Percentiles rank a stretch among this genome's conserved stretches.
Conservation (phyloP, 306 rosid species). For the Senna siamea region DNA sequence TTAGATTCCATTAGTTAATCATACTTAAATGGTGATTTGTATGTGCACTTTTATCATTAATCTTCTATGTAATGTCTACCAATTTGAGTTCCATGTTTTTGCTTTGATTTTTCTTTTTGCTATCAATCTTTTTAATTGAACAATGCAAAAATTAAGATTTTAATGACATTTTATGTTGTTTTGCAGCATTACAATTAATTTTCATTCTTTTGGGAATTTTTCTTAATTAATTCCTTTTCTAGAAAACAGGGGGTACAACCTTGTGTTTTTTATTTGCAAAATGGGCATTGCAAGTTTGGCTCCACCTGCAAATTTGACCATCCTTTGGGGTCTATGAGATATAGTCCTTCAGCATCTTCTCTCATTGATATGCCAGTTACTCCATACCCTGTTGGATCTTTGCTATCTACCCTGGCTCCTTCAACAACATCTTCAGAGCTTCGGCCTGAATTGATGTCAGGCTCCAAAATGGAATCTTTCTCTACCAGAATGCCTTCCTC, state of each 20-base stretch:
- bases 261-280: slow-evolving; percentile 56
- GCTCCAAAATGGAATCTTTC: slow-evolving; percentile 56
- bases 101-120: slow-evolving; percentile 7
- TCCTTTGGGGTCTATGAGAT: slow-evolving; percentile 68
- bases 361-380: slow-evolving; percentile 68
- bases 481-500: slow-evolving; percentile 63
- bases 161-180: slow-evolving; percentile 21
- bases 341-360: slow-evolving; percentile 72
- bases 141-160: background rate
- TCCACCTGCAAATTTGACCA: slow-evolving; percentile 87
- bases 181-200: slow-evolving; percentile 28
- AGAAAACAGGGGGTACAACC: slow-evolving; percentile 58
- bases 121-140: background rate
- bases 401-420: slow-evolving; percentile 72
- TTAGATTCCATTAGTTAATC: slow-evolving; percentile 12
- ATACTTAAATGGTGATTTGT: background rate
- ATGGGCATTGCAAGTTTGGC: slow-evolving; percentile 77
- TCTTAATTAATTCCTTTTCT: slow-evolving; percentile 41
- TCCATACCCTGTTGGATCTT: slow-evolving; percentile 82
- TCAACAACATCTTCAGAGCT: slow-evolving; percentile 65
- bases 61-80: background rate
- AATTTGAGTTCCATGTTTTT: slow-evolving; percentile 3
- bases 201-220: slow-evolving; percentile 23
- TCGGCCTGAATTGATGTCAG: slow-evolving; percentile 55
- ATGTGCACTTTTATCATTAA: slow-evolving; percentile 2